These are phyloP conservation scores for Atkinsonella hypoxylon DNA, from an alignment of 2,329 filamentous ascomycete species.

Conservation along the genomic window DNA sequence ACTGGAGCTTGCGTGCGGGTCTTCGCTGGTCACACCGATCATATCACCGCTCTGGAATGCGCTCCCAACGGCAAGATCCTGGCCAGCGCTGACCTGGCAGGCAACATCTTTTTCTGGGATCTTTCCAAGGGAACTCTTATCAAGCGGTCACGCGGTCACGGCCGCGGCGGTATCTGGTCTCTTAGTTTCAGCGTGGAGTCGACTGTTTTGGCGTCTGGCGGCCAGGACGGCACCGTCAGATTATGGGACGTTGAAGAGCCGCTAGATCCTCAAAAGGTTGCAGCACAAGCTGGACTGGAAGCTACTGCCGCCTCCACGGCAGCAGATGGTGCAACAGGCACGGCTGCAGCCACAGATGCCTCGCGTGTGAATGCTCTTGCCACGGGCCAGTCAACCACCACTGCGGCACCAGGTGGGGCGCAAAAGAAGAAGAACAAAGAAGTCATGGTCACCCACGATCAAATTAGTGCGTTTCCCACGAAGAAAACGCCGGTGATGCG, in stretches of 20 bases:
- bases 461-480: constrained; percentile 88
- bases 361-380: constrained; percentile 9
- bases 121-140: constrained; percentile 73
- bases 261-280: constrained; percentile 50
- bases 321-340: constrained; percentile 27
- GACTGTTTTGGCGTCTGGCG: constrained; percentile 77
- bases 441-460: constrained; percentile 79
- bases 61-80: constrained; percentile 79
- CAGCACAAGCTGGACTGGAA: constrained; percentile 30
- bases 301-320: constrained; percentile 30
- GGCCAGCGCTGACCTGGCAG: constrained; percentile 80
- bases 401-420: constrained; percentile 17
- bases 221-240: constrained; percentile 83
- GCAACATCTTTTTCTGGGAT: constrained; percentile 92
- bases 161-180: constrained; percentile 86
- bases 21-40: constrained; percentile 83
- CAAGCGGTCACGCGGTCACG: constrained; percentile 90
- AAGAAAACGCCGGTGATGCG: constrained; percentile 95
- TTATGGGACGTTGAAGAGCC: constrained; percentile 82
- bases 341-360: constrained; percentile 16
- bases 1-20: constrained; percentile 81
- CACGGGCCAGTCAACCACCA: constrained; percentile 16
- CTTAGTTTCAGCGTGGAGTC: constrained; percentile 91
- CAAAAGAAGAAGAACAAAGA: constrained; percentile 78
- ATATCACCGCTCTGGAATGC: constrained; percentile 74